Conservation (phyloP, 768 basidiomycete genomes). For the Termitomyces sp. region DNA sequence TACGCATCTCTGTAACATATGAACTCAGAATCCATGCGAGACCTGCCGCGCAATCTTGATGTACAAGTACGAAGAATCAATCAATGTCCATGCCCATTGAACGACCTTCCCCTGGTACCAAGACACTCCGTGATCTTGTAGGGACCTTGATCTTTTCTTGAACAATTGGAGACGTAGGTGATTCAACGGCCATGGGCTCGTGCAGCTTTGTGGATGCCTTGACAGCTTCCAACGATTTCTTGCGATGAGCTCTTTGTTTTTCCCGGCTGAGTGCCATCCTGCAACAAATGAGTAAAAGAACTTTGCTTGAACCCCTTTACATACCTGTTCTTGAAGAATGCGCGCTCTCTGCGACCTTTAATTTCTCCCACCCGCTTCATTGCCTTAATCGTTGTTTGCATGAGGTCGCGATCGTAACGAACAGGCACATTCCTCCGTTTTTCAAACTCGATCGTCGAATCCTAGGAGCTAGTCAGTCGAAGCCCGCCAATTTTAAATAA, state of each 20-base stretch:
- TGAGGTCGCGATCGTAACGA: constrained; percentile 90
- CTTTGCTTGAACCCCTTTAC: constrained; percentile 9
- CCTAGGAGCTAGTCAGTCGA: constrained; percentile 39
- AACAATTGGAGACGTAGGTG: constrained; percentile 39
- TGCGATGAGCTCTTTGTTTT: constrained; percentile 70
- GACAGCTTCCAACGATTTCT: constrained; percentile 53
- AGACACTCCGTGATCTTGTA: constrained; percentile 59
- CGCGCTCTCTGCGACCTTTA: constrained; percentile 82
- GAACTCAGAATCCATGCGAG: background rate
- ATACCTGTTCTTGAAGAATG: constrained; percentile 93
- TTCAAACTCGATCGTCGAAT: constrained; percentile 98
- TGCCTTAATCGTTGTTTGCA: constrained; percentile 90
- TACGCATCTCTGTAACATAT: constrained; percentile 3
- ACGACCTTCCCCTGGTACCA: constrained; percentile 78
- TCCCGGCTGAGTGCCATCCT: constrained; percentile 85
- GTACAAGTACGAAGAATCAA: constrained; percentile 24
- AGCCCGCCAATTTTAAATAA: background rate
- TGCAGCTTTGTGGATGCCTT: constrained; percentile 60
- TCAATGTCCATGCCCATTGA: constrained; percentile 92
- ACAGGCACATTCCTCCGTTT: constrained; percentile 97
- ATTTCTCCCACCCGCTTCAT: constrained; percentile 96
- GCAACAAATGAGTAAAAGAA: constrained; percentile 3
- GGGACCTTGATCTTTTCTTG: constrained; percentile 77
- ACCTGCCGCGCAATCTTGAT: background rate
- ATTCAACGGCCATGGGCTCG: constrained; percentile 48